Conservation (phyloP, 176 grass and related monocot genomes). For the Zea mays region Zm-B73-REFERENCE-NAM-5.0 NC_050097.1:220155001-220155500, state of each 20-base stretch:
- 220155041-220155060: too few relatives aligned
- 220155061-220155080: too few relatives aligned
- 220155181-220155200: neutral
- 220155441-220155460: neutral
- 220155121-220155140: conserved; percentile 6
- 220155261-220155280: too few relatives aligned
- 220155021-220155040: too few relatives aligned
- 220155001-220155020: too few relatives aligned
- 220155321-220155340: neutral
- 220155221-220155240: neutral
- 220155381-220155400: neutral
- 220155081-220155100: neutral
- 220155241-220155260: neutral
- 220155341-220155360: too few relatives aligned
- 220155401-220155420: neutral
- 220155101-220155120: neutral
- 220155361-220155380: neutral
- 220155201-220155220: neutral
- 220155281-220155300: too few relatives aligned
- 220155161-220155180: neutral
- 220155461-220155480: neutral
- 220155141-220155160: neutral
- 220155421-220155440: neutral
- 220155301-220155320: neutral
- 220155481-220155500: too few relatives aligned